These are phyloP conservation scores for Picea mariana DNA, from an alignment of 83 land plant genomes.

Conservation along the genomic window DNA sequence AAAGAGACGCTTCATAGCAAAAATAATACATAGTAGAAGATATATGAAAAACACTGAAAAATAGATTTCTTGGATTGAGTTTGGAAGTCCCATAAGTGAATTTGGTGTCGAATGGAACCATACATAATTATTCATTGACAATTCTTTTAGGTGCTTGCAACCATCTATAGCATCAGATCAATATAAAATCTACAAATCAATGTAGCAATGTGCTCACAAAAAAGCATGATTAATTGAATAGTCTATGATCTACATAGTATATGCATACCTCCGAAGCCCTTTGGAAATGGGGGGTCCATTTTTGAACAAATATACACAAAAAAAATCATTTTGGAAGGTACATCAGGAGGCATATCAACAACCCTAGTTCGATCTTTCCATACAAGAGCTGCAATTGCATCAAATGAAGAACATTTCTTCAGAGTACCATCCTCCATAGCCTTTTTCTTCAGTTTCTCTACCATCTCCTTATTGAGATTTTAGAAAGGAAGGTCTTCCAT, in stretches of 20 bases:
- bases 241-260: not conserved
- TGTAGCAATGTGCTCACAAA: not conserved
- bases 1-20: not conserved
- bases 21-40: not conserved
- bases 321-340: constrained; percentile 23
- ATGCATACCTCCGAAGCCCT: constrained; percentile 22
- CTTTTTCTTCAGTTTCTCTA: constrained; percentile 29
- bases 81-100: not conserved
- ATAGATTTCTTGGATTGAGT: not conserved
- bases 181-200: not conserved
- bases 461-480: constrained; percentile 14
- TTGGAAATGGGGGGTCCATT: constrained; percentile 34
- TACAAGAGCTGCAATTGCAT: constrained; percentile 28
- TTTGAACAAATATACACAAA: constrained; percentile 36
- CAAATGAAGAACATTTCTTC: constrained; percentile 20
- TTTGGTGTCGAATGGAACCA: not conserved
- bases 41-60: too few species aligned
- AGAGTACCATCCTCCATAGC: constrained; percentile 18
- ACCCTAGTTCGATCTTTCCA: constrained; percentile 27
- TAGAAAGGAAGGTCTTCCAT: too few species aligned
- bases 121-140: not conserved
- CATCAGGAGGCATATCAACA: constrained; percentile 9
- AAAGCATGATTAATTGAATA: not conserved
- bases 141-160: not conserved
- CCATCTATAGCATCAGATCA: not conserved